Percentiles rank a stretch among this genome's conserved stretches.
phyloP scores from a whole-genome alignment of 371 early-diverging fungal species.

The Mortierella sp. region DNA sequence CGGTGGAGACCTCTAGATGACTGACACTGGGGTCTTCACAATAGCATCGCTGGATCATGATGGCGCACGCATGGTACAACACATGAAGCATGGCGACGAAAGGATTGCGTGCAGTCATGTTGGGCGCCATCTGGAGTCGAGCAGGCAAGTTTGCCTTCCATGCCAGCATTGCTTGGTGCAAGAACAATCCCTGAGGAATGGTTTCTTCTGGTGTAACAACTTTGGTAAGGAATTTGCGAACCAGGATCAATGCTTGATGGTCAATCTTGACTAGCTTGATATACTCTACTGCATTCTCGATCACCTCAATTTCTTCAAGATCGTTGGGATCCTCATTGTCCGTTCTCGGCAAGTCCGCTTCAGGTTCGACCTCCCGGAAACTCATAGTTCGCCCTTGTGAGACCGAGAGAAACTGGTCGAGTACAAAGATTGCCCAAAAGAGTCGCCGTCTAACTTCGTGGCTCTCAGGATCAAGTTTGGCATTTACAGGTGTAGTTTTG shows the following conservation, averaged over 20 bases:
- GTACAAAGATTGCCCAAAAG: conserved; percentile 54
- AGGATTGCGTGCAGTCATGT: conserved; percentile 48
- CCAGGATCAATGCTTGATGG: conserved; percentile 51
- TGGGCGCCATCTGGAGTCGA: conserved; percentile 47
- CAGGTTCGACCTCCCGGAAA: conserved; percentile 53
- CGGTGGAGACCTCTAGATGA: conserved; percentile 50
- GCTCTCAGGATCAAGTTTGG: conserved; percentile 51
- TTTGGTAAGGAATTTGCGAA: conserved; percentile 55
- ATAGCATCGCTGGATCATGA: conserved; percentile 71
- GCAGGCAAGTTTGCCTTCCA: conserved; percentile 53
- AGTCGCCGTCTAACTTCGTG: conserved; percentile 50
- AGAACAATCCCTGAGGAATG: conserved; percentile 47
- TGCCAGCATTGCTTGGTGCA: conserved; percentile 48
- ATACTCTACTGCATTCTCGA: conserved; percentile 50
- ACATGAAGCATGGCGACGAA: conserved; percentile 63
- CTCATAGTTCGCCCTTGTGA: conserved; percentile 54
- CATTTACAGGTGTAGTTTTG: conserved; percentile 54
- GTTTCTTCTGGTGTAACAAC: conserved; percentile 54
- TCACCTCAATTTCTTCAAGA: conserved; percentile 43
- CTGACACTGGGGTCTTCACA: conserved; percentile 47
- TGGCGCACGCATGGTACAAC: conserved; percentile 64
- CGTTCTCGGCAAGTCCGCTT: conserved; percentile 47
- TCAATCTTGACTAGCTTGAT: conserved; percentile 57
- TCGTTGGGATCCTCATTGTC: conserved; percentile 54
- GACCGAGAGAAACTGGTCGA: conserved; percentile 53